Base-by-base conservation (phyloP, 345 rosid genomes). In the Mangifera indica region DNA sequence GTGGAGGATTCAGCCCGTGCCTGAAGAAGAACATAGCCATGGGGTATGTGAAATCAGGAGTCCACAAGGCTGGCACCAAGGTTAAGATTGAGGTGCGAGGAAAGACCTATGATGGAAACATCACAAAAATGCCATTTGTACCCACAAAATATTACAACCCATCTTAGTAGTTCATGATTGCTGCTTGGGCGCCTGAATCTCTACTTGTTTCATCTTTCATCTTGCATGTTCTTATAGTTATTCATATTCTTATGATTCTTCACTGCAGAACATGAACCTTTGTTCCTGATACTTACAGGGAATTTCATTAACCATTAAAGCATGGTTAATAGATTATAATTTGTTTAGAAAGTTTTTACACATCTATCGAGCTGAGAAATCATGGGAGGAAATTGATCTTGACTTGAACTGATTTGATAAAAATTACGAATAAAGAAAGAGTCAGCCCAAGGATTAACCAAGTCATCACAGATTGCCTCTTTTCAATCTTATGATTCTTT, bases 1-100 rank as follows among this genome's bases (percentile, higher is more conserved):
- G 99, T 18, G 97, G 97, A 10, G 99, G 98, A 69, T 96, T 96
- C 48, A 89, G 98, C 76, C 97, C 99, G 3, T 91, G 94, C 91
- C 82, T 93, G 46, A 93, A 93, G 96, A 93, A 91, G 90, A 93
- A 93, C 84, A 88, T 96, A 62, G 89, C 97, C 34, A 96, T 96
- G 99, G 95, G 99, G 37, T 96, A 93, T 10, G 98, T 96, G 66
- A 93, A 93, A 71, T 93, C 99, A 0, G 99, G 98, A 64, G 74
- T 63, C 34, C 99, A 96, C 87, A 96, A 96, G 80, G 78, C 70
- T 0, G 97, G 97, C 56, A 88, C 95, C 71, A 91, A 89, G 70
- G 88, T 88, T 49, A 91, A 96, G 82, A 77, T 96, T 58, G 56
- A 87, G 71, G 85, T 96, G 29, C 91, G 97, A 76, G 97, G 95